Percentiles rank a stretch among this genome's conserved stretches.
Evolutionary conservation across 129 eudicot species (phyloP).

Genomic region (Arctium minus): DNA sequence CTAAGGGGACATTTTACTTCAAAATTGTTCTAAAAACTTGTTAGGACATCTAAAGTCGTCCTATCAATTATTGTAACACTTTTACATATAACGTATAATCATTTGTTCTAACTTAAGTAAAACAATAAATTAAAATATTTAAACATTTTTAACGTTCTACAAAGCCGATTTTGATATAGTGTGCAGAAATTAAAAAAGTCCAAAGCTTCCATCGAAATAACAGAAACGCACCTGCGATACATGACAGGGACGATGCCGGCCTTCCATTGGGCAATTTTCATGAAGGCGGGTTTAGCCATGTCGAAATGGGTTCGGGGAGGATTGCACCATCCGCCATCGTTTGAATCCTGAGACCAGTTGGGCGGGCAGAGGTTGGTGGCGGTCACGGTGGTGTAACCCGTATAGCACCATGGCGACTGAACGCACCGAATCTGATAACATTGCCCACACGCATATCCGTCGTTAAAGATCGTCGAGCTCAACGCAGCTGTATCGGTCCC

Average conservation of each 20-base stretch:
- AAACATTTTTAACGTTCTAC: neutral
- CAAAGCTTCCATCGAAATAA: neutral
- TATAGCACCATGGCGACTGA: conserved; percentile 56
- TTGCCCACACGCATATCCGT: conserved; percentile 78
- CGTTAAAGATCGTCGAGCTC: conserved; percentile 65
- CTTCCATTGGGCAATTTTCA: conserved; percentile 75
- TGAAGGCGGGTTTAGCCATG: conserved; percentile 79
- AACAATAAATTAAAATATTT: neutral
- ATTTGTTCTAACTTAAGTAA: neutral
- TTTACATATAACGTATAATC: neutral
- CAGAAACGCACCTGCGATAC: conserved; percentile 56
- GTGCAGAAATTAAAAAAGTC: neutral
- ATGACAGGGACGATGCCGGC: conserved; percentile 83
- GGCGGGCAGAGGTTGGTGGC: conserved; percentile 98
- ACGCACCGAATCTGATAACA: conserved; percentile 71
- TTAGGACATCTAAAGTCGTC: neutral
- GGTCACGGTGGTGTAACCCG: conserved; percentile 44
- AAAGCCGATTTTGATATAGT: neutral
- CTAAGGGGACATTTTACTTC: neutral
- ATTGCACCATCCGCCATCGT: conserved; percentile 95
- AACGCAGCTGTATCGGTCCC: conserved; percentile 79
- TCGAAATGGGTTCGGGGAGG: conserved; percentile 91
- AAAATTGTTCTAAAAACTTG: neutral
- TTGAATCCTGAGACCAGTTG: conserved; percentile 60
- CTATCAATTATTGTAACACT: neutral